Evolutionary conservation across 192 early-diverging fungal genomes (phyloP), one percentile per base, ranked within the genome.

Genomic region (Coemansia sp.): DNA sequence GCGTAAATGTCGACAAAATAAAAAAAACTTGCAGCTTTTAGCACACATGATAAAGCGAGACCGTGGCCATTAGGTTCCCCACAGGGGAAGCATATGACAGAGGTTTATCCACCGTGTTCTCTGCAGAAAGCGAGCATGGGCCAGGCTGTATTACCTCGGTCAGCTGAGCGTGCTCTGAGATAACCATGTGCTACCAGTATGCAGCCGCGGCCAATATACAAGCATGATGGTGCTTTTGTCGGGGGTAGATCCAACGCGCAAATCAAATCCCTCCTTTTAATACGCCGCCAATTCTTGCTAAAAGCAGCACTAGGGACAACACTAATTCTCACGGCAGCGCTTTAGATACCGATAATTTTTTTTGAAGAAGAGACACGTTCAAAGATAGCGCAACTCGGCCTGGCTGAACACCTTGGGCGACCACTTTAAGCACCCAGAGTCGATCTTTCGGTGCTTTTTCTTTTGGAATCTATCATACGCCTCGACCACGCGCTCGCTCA

Each of bases 401-500:
- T 88, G 85, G 6, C 90, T 85, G 66, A 93, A 93, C 65, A 89
- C 86, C 59, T 91, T 88, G 37, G 93, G 93, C 52, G 86, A 86
- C 91, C 92, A 93, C 52, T 88, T 77, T n/a, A 92, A 70, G 42
- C 89, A 92, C 31, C 83, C 75, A 16, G 94, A 84, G 60, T 92
- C 92, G 67, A 99, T 94, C 56, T 77, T 86, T 18, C 91, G 85
- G 65, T 85, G 85, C 59, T 88, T 86, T 85, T 97, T 96, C 70
- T 88, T 88, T 59, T 85, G 76, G 42, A 85, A 86, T 65, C 92
- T 85, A 59, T 96, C 88, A 61, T 89, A 86, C 25, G 92, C 83
- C 70, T 93, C 88, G 11, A 96, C 83, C 14, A 93, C 90, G 20
- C 92, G 90, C 47, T 97, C 90, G 73, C 89, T 91, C 59, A 99